phyloP scores from a whole-genome alignment of 2,329 filamentous ascomycete species.

The Phialophora tarda region DNA sequence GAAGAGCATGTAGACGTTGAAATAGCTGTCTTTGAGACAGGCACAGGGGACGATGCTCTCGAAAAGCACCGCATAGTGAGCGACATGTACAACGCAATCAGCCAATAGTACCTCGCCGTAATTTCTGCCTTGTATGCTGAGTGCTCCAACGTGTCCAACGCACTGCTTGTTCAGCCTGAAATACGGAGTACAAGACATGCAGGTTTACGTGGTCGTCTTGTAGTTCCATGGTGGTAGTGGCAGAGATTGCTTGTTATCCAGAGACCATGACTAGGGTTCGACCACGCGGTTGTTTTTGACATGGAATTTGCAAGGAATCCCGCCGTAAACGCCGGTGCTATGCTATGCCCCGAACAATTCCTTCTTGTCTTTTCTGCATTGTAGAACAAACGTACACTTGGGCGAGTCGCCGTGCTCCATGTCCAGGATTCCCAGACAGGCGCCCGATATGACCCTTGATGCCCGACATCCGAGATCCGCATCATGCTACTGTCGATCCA shows the following conservation, averaged over 20 bases:
- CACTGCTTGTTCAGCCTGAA: too few relatives aligned
- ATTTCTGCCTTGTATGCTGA: background rate
- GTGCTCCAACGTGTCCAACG: background rate
- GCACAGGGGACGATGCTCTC: too few relatives aligned
- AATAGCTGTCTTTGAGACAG: too few relatives aligned
- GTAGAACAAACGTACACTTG: conserved; percentile 1
- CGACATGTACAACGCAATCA: background rate
- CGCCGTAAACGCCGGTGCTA: conserved; percentile 36
- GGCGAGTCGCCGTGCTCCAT: background rate
- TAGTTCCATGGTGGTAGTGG: too few relatives aligned
- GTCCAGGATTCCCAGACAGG: background rate
- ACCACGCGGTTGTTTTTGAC: background rate
- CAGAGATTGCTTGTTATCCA: background rate
- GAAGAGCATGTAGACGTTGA: too few relatives aligned
- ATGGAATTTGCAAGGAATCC: background rate
- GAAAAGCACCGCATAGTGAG: too few relatives aligned
- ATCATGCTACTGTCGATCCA: background rate
- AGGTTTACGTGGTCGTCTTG: background rate
- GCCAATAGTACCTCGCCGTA: background rate
- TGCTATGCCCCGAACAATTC: conserved; percentile 23
- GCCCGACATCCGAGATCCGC: background rate
- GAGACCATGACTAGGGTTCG: background rate
- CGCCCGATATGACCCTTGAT: background rate
- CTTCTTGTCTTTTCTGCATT: conserved; percentile 20
- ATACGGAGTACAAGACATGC: too few relatives aligned